Evolutionary conservation across 2,329 filamentous ascomycete species (phyloP).

Genomic region (Arthrobotrys musiformis): DNA sequence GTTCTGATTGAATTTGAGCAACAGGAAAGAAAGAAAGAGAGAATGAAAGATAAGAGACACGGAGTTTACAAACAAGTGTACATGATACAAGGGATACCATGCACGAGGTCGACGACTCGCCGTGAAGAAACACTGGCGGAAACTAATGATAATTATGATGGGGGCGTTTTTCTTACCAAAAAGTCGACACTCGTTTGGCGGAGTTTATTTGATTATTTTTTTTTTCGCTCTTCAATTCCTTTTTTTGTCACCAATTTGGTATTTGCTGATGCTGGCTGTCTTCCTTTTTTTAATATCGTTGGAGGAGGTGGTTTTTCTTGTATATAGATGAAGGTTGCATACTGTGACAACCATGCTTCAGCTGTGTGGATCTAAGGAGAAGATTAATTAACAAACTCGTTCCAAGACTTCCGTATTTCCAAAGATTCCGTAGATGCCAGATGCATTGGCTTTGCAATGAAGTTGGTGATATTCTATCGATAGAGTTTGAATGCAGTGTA

Average conservation of each 20-base stretch:
- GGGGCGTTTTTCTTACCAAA: conserved; percentile 36
- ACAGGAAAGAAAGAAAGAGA: not conserved
- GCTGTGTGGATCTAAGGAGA: not conserved
- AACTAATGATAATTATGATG: conserved; percentile 54
- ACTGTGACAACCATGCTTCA: conserved; percentile 1
- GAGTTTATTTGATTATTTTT: conserved; percentile 34
- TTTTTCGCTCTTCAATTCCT: not conserved
- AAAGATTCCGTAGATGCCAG: too few species aligned
- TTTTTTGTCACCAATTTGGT: not conserved
- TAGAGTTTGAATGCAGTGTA: not conserved
- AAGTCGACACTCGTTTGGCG: conserved; percentile 53
- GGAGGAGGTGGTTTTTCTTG: conserved; percentile 26
- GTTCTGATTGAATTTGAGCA: conserved; percentile 9
- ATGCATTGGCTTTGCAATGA: not conserved
- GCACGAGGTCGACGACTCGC: not conserved
- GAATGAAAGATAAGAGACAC: not conserved
- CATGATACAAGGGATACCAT: conserved; percentile 6
- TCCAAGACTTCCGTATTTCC: not conserved
- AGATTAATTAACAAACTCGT: conserved; percentile 13
- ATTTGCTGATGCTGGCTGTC: conserved; percentile 6
- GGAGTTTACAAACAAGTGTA: conserved; percentile 7
- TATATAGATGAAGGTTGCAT: conserved; percentile 38
- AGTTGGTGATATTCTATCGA: not conserved
- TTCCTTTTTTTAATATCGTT: conserved; percentile 14
- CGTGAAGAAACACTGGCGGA: conserved; percentile 4